phyloP scores from a whole-genome alignment of 164 flowering plant genomes.

The Echeveria elegans region DNA sequence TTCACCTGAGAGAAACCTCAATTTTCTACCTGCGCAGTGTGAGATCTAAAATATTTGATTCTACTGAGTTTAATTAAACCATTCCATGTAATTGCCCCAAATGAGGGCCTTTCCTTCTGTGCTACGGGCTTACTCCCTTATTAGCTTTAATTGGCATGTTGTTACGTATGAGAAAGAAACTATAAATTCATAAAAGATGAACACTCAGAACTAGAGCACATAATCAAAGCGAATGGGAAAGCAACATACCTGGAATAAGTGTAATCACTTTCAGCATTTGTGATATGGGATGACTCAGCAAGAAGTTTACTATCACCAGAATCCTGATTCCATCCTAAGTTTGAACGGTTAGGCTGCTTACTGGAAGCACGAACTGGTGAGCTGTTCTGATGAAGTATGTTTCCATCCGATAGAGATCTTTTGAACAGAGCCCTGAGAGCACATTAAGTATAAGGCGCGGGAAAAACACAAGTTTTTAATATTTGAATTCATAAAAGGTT shows the following conservation, averaged over 20 bases:
- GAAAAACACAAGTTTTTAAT: background rate
- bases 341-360: constrained; percentile 17
- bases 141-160: no score
- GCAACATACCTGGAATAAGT: constrained; percentile 27
- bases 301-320: constrained; percentile 15
- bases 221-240: background rate
- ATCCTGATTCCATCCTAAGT: constrained; percentile 13
- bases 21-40: no score
- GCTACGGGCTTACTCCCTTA: no score
- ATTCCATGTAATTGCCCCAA: no score
- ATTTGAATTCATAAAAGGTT: background rate
- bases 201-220: background rate
- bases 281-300: constrained; percentile 36
- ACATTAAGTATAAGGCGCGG: background rate
- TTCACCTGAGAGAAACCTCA: no score
- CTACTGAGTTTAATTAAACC: no score
- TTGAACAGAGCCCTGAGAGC: constrained; percentile 30
- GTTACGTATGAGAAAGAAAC: no score
- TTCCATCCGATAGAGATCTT: constrained; percentile 40
- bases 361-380: constrained; percentile 16
- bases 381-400: constrained; percentile 24
- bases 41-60: no score
- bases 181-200: background rate
- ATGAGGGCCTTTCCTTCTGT: no score
- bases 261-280: constrained; percentile 28